A percentile compares a stretch with the other conserved stretches of the same genome.
phyloP scores from a whole-genome alignment of 2,329 filamentous ascomycete species.

The Phialophora tarda region DNA sequence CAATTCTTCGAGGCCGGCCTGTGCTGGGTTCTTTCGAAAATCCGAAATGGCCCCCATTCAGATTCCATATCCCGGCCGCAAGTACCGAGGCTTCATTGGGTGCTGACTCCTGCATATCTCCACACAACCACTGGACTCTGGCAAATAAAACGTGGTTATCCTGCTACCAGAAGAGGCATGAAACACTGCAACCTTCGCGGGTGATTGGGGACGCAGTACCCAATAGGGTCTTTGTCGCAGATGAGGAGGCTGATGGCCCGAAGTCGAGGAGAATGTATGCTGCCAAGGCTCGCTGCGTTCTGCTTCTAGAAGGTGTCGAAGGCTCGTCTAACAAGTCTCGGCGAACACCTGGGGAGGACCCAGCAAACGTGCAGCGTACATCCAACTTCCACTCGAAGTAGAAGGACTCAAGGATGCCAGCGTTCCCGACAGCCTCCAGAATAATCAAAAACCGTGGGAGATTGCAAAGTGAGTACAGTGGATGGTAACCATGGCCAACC shows the following conservation, averaged over 20 bases:
- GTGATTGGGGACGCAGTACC: not conserved
- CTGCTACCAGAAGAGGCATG: constrained; percentile 1
- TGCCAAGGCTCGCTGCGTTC: not conserved
- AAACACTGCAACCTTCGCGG: not conserved
- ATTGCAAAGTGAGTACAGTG: constrained; percentile 1
- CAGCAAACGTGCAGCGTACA: not conserved
- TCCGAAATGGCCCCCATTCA: constrained; percentile 3
- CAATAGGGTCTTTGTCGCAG: not conserved
- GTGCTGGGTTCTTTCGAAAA: not conserved
- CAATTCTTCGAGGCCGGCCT: not conserved
- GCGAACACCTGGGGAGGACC: not conserved
- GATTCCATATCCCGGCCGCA: not conserved
- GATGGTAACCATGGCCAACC: constrained; percentile 3
- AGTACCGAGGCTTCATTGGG: not conserved
- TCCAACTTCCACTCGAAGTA: not conserved
- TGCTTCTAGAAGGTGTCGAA: not conserved
- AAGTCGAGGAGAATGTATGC: not conserved
- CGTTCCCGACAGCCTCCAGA: not conserved
- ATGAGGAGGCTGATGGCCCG: not conserved
- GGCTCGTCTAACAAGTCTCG: not conserved
- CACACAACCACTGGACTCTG: not conserved
- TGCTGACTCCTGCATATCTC: constrained; percentile 4
- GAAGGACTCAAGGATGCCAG: not conserved
- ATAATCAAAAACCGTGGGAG: constrained; percentile 1
- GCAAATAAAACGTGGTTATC: not conserved